Evolutionary conservation across 2,329 filamentous ascomycete genomes (phyloP), one percentile per base, ranked within the genome.

Genomic region (Rhexocercosporidium sp.): DNA sequence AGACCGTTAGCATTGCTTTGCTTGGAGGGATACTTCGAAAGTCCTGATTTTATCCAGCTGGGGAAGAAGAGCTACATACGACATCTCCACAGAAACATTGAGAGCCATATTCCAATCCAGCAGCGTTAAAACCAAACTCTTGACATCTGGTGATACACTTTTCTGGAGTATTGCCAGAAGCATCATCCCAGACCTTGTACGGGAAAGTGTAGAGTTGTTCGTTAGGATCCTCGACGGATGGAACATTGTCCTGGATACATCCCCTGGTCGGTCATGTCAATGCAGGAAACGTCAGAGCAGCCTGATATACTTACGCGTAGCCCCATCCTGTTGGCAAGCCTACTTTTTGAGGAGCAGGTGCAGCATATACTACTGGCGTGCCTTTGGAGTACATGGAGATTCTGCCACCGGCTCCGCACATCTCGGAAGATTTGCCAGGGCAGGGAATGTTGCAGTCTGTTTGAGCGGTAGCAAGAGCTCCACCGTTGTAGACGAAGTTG

Each of bases 171-270:
- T 65, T 59, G 49, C 67, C 69, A 9, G 59, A 67, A 14, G 64
- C 34, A 7, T 31, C 64, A 31, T 71, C 59, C 57, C 47, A 63
- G 6, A 69, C 59, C 29, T 65, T 71, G 61, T 72, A 71, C 2
- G 71, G 68, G 57, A 71, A 68, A 1, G 60, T 63, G 20, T 66
- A 53, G 22, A 71, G 64, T 22, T 66, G 41, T 27, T 51, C 56
- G 39, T 71, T 67, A 2, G 62, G 37, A 34, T 70, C 54, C 25
- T 72, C 67, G 1, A 67, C 91, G 86, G 49, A 90, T 79, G 1
- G 81, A 82, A 89, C 88, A 90, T 51, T 84, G 75, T 2, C 88
- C 80, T 12, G 83, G 78, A 1, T 27, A 20, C 51, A 54, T 5
- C 51, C 67, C 78, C 46, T 41, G 81, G 88, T 88, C 20, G 25